Evolutionary conservation across 2,329 filamentous ascomycete genomes (phyloP), one percentile per base, ranked within the genome.

Genomic region (Fusarium austroafricanum): DNA sequence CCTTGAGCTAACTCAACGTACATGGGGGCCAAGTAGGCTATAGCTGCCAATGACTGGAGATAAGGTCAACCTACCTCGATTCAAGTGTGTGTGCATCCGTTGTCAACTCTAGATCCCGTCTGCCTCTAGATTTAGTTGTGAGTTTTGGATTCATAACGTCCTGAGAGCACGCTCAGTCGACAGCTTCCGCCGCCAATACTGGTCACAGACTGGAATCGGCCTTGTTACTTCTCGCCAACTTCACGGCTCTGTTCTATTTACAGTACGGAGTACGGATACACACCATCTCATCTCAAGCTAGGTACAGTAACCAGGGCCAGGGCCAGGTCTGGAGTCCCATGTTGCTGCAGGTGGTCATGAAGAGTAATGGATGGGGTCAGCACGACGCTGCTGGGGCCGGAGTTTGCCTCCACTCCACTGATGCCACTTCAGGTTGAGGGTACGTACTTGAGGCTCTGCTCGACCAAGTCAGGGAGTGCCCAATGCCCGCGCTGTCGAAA

Each of bases 371-470:
- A 56, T 29, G 38, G 55, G 58, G 61, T 61, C 56, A 55, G 56
- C 56, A 38, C 47, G 47, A 37, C 38, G 39, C 33, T 39, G 37
- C 26, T 51, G 61, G 52, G 42, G 35, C 33, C 61, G 37, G 52
- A 23, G 51, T 37, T 57, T 47, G 43, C 40, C 52, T 52, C 58
- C 49, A 67, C 65, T 47, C 46, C 35, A 26, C 51, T 23, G 39
- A 50, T 62, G 50, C 50, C 59, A 57, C 56, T 47, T 46, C 35
- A 37, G 37, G 59, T 29, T 18, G 17, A 31, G 26, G 42, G 55
- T 57, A 66, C 55, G 55, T 65, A 65, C 38, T 20, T 60, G 65
- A 37, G 65, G 65, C 65, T 68, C 65, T 53, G 45, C 55, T 61
- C 11, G 14, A 15, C 11, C 31, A 60, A 60, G 20, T 61, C 51